phyloP scores from a whole-genome alignment of 1,284 basidiomycete genomes.

The Irpex sp. region DNA sequence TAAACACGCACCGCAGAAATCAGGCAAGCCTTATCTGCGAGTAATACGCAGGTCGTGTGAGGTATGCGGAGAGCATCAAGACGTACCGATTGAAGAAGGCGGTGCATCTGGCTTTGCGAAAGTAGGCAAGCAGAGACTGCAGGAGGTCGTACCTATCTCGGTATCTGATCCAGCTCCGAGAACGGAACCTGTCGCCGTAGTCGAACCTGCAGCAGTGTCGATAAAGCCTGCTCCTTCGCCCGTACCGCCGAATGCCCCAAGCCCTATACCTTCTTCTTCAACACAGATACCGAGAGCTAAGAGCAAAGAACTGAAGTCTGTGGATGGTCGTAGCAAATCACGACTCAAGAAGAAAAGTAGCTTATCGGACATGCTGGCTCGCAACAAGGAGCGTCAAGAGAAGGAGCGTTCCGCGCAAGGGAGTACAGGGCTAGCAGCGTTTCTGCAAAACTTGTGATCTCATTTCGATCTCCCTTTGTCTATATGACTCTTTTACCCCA shows the following conservation, averaged over 20 bases:
- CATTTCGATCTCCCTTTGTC: background rate
- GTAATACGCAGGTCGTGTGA: conserved; percentile 22
- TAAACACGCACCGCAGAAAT: conserved; percentile 3
- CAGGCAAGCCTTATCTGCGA: conserved; percentile 9
- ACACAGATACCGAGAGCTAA: background rate
- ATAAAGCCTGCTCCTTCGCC: background rate
- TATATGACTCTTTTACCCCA: background rate
- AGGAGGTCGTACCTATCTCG: conserved; percentile 3
- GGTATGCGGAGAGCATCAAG: conserved; percentile 21
- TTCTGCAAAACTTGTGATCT: conserved; percentile 26
- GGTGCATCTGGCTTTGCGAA: conserved; percentile 15
- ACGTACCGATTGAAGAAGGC: conserved; percentile 16
- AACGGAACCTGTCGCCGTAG: background rate
- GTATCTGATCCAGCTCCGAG: background rate
- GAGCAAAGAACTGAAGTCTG: background rate
- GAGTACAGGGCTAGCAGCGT: conserved; percentile 42
- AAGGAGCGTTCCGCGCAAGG: conserved; percentile 30
- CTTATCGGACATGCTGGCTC: conserved; percentile 58
- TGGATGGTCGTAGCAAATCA: conserved; percentile 1
- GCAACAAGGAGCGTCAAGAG: conserved; percentile 49
- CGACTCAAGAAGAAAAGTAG: conserved; percentile 39
- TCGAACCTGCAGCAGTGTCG: background rate
- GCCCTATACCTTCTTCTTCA: background rate
- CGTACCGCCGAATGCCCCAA: background rate
- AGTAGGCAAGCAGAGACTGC: conserved; percentile 5